phyloP scores from a whole-genome alignment of 345 rosid species.

The Salix caprea region DNA sequence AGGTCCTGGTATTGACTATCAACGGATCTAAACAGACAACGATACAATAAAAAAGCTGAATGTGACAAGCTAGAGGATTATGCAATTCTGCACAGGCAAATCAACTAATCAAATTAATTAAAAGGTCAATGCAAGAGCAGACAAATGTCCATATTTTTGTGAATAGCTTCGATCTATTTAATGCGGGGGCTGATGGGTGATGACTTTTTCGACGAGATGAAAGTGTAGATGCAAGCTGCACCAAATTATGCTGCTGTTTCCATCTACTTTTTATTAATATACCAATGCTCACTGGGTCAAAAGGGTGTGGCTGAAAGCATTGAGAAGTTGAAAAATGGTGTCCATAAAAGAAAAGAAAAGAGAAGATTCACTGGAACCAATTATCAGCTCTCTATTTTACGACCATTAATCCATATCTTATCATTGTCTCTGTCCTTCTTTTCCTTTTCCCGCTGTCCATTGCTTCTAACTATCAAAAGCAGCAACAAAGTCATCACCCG shows the following conservation, averaged over 20 bases:
- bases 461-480: slow-evolving; percentile 24
- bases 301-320: slow-evolving; percentile 15
- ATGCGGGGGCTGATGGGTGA: background rate
- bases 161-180: background rate
- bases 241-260: background rate
- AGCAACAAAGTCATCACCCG: slow-evolving; percentile 34
- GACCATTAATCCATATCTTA: slow-evolving; percentile 4
- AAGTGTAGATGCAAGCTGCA: background rate
- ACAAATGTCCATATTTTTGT: background rate
- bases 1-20: background rate
- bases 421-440: background rate
- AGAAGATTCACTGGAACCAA: slow-evolving; percentile 20
- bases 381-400: slow-evolving; percentile 1
- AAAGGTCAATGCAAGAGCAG: background rate
- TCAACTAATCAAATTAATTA: background rate
- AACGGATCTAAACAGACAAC: background rate
- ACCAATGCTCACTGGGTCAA: slow-evolving; percentile 16
- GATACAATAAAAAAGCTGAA: background rate
- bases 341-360: slow-evolving; percentile 4
- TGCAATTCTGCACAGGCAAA: background rate
- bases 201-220: background rate
- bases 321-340: slow-evolving; percentile 20
- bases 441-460: slow-evolving; percentile 16
- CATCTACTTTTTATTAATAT: background rate
- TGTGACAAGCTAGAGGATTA: background rate